phyloP scores from a whole-genome alignment of 148 eudicot genomes.

The Vaccinium myrtillus region DNA sequence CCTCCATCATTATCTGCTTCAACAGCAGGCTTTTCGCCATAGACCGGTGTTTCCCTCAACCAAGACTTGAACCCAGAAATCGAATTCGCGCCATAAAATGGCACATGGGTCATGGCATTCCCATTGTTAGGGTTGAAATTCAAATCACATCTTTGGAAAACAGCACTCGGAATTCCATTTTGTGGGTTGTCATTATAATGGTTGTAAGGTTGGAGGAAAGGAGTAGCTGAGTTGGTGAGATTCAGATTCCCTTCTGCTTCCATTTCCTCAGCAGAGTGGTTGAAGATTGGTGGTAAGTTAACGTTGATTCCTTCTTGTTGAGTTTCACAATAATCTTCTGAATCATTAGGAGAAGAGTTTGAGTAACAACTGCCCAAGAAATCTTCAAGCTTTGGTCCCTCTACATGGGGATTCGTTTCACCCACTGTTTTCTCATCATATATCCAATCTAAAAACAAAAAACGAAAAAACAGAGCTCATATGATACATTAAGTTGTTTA shows the following conservation, averaged over 20 bases:
- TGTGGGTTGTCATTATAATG: slow-evolving; percentile 14
- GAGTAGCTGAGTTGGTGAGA: slow-evolving; percentile 2
- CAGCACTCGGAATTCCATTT: neutral
- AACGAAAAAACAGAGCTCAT: neutral
- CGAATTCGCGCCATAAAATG: slow-evolving; percentile 26
- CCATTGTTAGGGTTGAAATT: neutral
- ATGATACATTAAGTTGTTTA: too few species aligned
- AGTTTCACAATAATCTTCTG: slow-evolving; percentile 6
- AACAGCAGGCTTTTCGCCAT: neutral
- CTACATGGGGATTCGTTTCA: slow-evolving; percentile 9
- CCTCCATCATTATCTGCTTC: neutral
- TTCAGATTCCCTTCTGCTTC: slow-evolving; percentile 11
- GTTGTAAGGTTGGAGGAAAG: slow-evolving; percentile 9
- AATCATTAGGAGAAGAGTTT: slow-evolving; percentile 21
- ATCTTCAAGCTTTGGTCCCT: slow-evolving; percentile 49
- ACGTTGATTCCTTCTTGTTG: slow-evolving; percentile 8
- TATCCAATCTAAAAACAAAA: slow-evolving; percentile 31
- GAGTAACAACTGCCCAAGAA: slow-evolving; percentile 42
- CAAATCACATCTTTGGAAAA: slow-evolving; percentile 3
- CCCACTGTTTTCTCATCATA: slow-evolving; percentile 26
- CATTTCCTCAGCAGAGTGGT: neutral
- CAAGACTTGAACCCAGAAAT: slow-evolving; percentile 50
- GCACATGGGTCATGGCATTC: slow-evolving; percentile 15
- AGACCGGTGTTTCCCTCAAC: slow-evolving; percentile 36
- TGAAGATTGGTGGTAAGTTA: slow-evolving; percentile 20